These are phyloP conservation scores for Malbranchea zuffiana DNA, from an alignment of 2,329 filamentous ascomycete species.

Conservation along the genomic window DNA sequence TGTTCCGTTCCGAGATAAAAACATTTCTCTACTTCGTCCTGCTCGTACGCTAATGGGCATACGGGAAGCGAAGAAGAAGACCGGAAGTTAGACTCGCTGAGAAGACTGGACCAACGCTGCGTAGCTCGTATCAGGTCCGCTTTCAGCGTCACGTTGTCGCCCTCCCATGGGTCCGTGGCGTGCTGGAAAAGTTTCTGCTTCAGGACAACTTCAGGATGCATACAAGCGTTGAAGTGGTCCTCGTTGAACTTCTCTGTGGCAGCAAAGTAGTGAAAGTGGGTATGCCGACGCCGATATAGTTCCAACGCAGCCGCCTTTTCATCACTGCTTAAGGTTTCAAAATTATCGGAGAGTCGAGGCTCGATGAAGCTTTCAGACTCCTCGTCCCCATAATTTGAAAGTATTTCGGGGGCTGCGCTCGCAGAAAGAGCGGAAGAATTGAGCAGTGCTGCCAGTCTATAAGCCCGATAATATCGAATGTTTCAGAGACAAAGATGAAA, in stretches of 20 bases:
- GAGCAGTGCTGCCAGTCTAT: slow-evolving; percentile 36
- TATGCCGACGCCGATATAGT: slow-evolving; percentile 5
- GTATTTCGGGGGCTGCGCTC: slow-evolving; percentile 16
- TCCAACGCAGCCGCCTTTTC: slow-evolving; percentile 15
- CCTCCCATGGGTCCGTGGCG: slow-evolving; percentile 8
- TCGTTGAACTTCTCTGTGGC: slow-evolving; percentile 1
- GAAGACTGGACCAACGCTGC: slow-evolving; percentile 4
- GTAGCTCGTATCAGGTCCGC: slow-evolving; percentile 6
- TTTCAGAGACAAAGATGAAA: slow-evolving; percentile 32
- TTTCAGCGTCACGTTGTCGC: slow-evolving; percentile 8
- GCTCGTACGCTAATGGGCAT: slow-evolving; percentile 3
- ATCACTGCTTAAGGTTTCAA: slow-evolving; percentile 11
- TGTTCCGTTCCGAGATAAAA: slow-evolving; percentile 4
- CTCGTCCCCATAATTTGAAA: slow-evolving; percentile 22
- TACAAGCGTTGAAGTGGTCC: slow-evolving; percentile 6
- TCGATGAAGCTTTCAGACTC: slow-evolving; percentile 18
- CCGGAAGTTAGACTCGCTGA: neutral
- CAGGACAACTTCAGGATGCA: slow-evolving; percentile 2
- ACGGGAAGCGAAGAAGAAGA: neutral
- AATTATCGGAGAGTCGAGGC: slow-evolving; percentile 16
- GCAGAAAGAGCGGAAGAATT: slow-evolving; percentile 20
- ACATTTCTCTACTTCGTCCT: slow-evolving; percentile 1
- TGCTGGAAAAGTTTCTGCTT: slow-evolving; percentile 9
- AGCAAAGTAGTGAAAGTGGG: slow-evolving; percentile 5
- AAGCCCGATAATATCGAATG: slow-evolving; percentile 19